phyloP scores from a whole-genome alignment of 2,329 filamentous ascomycete genomes.

The Fusarium decemcellulare region DNA sequence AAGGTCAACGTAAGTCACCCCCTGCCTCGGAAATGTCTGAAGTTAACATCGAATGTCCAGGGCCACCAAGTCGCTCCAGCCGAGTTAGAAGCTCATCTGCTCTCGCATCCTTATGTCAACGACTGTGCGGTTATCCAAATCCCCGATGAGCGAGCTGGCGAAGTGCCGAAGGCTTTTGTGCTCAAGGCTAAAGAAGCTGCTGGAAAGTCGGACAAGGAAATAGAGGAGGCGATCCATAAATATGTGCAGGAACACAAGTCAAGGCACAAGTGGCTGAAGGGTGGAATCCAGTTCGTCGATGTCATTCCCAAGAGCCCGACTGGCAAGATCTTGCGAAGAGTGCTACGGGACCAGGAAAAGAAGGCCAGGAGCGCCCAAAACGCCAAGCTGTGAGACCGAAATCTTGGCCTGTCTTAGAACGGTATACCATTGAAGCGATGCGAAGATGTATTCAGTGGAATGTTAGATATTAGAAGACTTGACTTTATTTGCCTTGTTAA shows the following conservation, averaged over 20 bases:
- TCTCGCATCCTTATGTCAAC: constrained; percentile 78
- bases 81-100: constrained; percentile 82
- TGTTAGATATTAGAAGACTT: too few species aligned
- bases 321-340: constrained; percentile 71
- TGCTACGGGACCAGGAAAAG: too few species aligned
- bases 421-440: too few species aligned
- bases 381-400: too few species aligned
- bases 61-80: constrained; percentile 85
- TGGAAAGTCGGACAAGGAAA: constrained; percentile 67
- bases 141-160: constrained; percentile 69
- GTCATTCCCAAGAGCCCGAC: constrained; percentile 80
- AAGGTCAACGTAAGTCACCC: constrained; percentile 75
- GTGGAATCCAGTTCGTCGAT: constrained; percentile 73
- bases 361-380: too few species aligned
- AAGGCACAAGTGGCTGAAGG: constrained; percentile 77
- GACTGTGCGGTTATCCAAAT: constrained; percentile 83
- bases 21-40: accelerated
- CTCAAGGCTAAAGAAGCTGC: constrained; percentile 62
- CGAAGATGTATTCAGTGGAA: too few species aligned
- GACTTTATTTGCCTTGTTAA: too few species aligned
- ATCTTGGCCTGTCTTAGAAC: too few species aligned
- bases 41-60: constrained; percentile 51
- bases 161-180: constrained; percentile 74
- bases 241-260: constrained; percentile 78
- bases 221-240: constrained; percentile 64